A percentile compares a stretch with the other conserved stretches of the same genome.
phyloP scores from a whole-genome alignment of 2,329 filamentous ascomycete genomes.

The Claviceps humidiphila region DNA sequence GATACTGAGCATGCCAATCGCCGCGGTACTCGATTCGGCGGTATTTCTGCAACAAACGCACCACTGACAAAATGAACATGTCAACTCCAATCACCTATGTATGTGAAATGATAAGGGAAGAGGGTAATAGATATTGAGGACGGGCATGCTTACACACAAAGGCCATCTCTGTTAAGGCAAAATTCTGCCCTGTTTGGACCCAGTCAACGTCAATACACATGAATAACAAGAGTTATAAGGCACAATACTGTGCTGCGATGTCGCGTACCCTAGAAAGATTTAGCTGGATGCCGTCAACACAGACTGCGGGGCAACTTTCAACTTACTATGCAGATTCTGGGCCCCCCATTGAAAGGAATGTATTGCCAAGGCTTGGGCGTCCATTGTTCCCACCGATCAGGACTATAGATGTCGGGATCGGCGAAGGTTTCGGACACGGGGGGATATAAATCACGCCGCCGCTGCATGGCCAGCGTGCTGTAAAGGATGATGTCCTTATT shows the following conservation, averaged over 20 bases:
- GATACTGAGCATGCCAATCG: conserved; percentile 29
- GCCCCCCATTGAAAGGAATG: conserved; percentile 63
- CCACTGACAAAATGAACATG: conserved; percentile 18
- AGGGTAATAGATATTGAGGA: not conserved
- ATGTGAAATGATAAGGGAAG: not conserved
- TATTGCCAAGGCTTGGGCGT: conserved; percentile 57
- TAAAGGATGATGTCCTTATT: conserved; percentile 56
- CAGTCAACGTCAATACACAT: conserved; percentile 37
- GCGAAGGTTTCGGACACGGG: conserved; percentile 30
- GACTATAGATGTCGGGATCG: conserved; percentile 43
- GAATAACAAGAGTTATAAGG: too few relatives aligned
- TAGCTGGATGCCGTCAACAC: not conserved
- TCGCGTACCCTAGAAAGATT: not conserved
- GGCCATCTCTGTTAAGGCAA: conserved; percentile 61
- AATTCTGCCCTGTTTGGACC: conserved; percentile 69
- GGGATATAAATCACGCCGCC: conserved; percentile 50
- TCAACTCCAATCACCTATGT: not conserved
- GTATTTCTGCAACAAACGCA: conserved; percentile 46
- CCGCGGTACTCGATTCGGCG: conserved; percentile 36
- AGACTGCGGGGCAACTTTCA: not conserved
- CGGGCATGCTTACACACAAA: conserved; percentile 8
- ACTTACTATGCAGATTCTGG: conserved; percentile 50
- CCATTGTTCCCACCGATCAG: conserved; percentile 53
- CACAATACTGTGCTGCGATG: not conserved
- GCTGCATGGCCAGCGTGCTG: conserved; percentile 59